Base-by-base conservation (phyloP, 129 eudicot species). In the Pittosporum tobira region DNA sequence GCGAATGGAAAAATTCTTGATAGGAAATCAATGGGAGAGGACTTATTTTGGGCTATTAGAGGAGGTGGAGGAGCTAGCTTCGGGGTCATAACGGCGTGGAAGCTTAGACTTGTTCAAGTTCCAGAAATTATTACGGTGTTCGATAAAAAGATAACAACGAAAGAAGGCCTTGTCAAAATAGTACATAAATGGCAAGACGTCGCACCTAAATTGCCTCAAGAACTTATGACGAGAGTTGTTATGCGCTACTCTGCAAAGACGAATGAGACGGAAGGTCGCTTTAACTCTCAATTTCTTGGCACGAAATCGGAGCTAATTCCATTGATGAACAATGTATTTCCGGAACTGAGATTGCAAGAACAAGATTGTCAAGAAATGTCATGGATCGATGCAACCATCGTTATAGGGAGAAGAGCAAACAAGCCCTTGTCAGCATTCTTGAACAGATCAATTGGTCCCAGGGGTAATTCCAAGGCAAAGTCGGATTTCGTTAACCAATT, bases 61-160 rank as follows among this genome's bases (percentile, higher is more conserved):
- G 54, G 54, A 21, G 26, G 54, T 7, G 54, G 54, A 49, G 54
- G 54, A 49, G 54, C 19, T 22, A 49, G 54, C 26, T 49, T 18
- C 26, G 54, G 54, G 26, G 30, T 49, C 12, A n/a, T 49, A 49
- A 49, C 54, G 0, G 54, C 54, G 11, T 49, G 54, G 54, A 21
- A 49, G 22, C 15, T 49, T 28, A 49, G 6, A 11, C 26, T 49
- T 22, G 54, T 49, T 49, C 15, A 28, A 7, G 54, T 49, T 7
- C 54, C 54, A 6, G 15, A 27, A 2, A 6, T 6, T 49, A 13
- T 49, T 14, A 49, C 54, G 4, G 2, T 24, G 28, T 49, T 49
- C 54, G 2, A 24, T 13, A 19, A 6, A 20, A 19, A 4, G 28
- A 6, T 49, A 9, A 2, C 13, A 3, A 22, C 11, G 15, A 49